Percentiles rank a stretch among this genome's conserved stretches.
These are phyloP conservation scores for Termitomyces heimii DNA, from an alignment of 768 basidiomycete species.

Conservation along the genomic window DNA sequence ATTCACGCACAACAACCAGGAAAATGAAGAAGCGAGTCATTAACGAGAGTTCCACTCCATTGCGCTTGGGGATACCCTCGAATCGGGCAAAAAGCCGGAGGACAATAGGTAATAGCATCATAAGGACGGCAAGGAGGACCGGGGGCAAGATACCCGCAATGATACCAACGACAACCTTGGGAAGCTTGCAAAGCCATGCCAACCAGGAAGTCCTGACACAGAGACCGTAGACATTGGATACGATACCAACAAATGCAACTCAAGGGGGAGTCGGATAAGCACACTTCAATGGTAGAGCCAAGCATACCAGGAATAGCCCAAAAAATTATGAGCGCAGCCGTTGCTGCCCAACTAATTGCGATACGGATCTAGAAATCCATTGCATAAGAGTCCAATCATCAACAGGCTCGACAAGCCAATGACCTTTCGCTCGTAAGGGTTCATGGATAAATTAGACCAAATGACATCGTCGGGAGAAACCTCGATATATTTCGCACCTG, in stretches of 20 bases:
- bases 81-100: conserved; percentile 75
- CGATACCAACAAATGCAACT: conserved; percentile 79
- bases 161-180: conserved; percentile 65
- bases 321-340: conserved; percentile 74
- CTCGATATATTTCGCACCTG: conserved; percentile 64
- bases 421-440: conserved; percentile 82
- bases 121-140: conserved; percentile 81
- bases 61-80: conserved; percentile 86
- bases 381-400: background rate
- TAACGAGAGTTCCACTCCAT: conserved; percentile 79
- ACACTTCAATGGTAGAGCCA: conserved; percentile 9
- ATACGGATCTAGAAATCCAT: conserved; percentile 34
- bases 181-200: conserved; percentile 76
- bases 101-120: conserved; percentile 82
- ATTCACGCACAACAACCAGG: conserved; percentile 73
- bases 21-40: conserved; percentile 94
- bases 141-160: conserved; percentile 86
- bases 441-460: conserved; percentile 86
- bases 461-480: conserved; percentile 86
- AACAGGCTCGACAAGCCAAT: background rate
- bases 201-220: conserved; percentile 66
- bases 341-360: conserved; percentile 66
- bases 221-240: conserved; percentile 76
- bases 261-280: background rate
- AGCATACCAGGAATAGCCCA: conserved; percentile 78